Evolutionary conservation across 2,329 filamentous ascomycete genomes (phyloP).

Genomic region (Colletotrichum karsti): DNA sequence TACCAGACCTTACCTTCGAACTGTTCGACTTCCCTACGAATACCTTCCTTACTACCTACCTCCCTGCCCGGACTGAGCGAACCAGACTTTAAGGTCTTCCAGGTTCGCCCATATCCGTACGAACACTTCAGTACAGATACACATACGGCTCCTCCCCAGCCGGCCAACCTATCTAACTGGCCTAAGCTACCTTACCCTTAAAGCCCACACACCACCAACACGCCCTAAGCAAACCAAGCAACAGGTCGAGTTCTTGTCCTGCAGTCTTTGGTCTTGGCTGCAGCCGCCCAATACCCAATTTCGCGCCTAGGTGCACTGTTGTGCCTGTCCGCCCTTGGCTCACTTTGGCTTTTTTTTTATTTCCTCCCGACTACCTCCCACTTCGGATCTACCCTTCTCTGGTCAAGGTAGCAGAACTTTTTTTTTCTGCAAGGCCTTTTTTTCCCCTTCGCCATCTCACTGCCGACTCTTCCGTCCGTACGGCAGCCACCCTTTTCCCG

Average conservation of each 20-base stretch:
- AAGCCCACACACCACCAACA: background rate
- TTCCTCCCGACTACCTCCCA: slow-evolving; percentile 22
- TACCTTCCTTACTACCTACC: background rate
- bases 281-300: background rate
- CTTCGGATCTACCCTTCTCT: slow-evolving; percentile 6
- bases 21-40: background rate
- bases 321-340: background rate
- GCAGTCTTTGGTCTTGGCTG: background rate
- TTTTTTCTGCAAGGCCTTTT: background rate
- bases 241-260: background rate
- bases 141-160: background rate
- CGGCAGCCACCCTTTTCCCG: slow-evolving; percentile 1
- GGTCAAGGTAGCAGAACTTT: slow-evolving; percentile 4
- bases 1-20: background rate
- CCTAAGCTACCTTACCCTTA: background rate
- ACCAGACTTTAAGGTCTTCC: background rate
- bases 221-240: background rate
- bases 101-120: no score
- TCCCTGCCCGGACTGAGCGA: background rate
- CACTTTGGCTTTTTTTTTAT: slow-evolving; percentile 9
- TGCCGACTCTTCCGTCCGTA: background rate
- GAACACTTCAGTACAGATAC: background rate
- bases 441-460: background rate
- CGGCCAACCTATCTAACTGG: background rate
- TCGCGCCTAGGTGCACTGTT: background rate